Base-by-base conservation (phyloP, 805 yeast genomes). In the Ogataea neopini region DNA sequence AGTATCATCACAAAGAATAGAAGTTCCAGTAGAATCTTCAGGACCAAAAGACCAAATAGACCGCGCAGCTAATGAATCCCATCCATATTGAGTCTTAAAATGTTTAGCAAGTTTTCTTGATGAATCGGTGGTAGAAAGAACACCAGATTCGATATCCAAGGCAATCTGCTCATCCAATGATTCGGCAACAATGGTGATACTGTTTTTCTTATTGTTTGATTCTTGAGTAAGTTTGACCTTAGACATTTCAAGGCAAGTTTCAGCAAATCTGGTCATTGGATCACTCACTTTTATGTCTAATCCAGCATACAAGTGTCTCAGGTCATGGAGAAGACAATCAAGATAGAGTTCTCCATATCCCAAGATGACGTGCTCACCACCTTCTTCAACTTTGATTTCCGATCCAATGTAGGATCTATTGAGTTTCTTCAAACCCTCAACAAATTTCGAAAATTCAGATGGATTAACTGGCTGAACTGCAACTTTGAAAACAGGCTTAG, bases 301-400 rank as follows among this genome's bases (percentile, higher is more conserved):
- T 18, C 77, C 79, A 0, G 85, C 76, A 57, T 80, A 86, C 26
- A 79, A 69, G 22, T 71, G 63, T 52, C 97, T 71, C 37, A 94
- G 66, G 59, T 89, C 97, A 62, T 84, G 86, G 33, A 94, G 66
- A 19, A 86, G 69, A 56, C 94, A 87, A 64, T 94, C 98, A 66
- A 94, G 63, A 60, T 88, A 88, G 14, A 92, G 58, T 60, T 94
- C 98, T 6, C 99, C 99, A 8, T 88, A 79, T 0, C 94, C 97
- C 22, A 83, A 59, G 0, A 94, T 63, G 1, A 83, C 81, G 61
- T 86, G 88, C 57, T 90, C 97, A 2, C 97, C 97, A 43, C 91
- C 85, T 54, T 88, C 96, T 62, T 89, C 96, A 1, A 86, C 88
- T 52, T 76, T 80, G n/a, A 87, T 70, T 17, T 75, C 75, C 30